Conservation (phyloP, 495 filamentous ascomycete species). For the Pyronema omphalodes region DNA sequence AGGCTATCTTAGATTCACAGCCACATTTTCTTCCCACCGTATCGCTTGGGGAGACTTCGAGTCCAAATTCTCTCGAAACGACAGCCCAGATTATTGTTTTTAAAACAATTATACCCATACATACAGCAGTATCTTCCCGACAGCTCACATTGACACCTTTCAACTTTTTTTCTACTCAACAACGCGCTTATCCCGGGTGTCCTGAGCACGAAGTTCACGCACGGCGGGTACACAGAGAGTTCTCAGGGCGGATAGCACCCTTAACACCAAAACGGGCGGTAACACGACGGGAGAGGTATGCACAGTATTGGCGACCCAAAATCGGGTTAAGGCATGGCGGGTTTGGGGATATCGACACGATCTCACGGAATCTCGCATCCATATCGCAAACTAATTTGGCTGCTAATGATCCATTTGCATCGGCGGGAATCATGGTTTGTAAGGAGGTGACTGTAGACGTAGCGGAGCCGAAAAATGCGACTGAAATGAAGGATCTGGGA, state of each 20-base stretch:
- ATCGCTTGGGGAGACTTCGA: not conserved
- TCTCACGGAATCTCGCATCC: conserved; percentile 5
- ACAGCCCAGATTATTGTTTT: conserved; percentile 15
- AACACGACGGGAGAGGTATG: not conserved
- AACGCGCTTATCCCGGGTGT: conserved; percentile 17
- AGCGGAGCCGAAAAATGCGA: conserved; percentile 10
- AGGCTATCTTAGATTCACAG: not conserved
- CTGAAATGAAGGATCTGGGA: conserved; percentile 17
- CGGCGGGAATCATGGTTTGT: conserved; percentile 19
- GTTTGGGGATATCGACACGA: not conserved
- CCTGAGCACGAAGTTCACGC: conserved; percentile 17
- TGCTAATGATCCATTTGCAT: conserved; percentile 12
- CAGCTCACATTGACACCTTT: conserved; percentile 12
- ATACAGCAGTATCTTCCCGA: not conserved
- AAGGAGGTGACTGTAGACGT: conserved; percentile 19
- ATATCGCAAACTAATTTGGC: conserved; percentile 21
- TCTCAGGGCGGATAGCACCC: conserved; percentile 8
- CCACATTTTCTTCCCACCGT: conserved; percentile 1
- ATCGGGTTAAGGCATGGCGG: too few relatives aligned
- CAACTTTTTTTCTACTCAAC: conserved; percentile 15
- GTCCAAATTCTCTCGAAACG: not conserved
- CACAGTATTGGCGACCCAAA: not conserved
- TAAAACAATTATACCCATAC: not conserved
- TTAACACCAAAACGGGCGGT: not conserved
- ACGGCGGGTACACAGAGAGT: conserved; percentile 17